Conservation (phyloP, 805 yeast species). For the Blastobotrys robertii region DNA sequence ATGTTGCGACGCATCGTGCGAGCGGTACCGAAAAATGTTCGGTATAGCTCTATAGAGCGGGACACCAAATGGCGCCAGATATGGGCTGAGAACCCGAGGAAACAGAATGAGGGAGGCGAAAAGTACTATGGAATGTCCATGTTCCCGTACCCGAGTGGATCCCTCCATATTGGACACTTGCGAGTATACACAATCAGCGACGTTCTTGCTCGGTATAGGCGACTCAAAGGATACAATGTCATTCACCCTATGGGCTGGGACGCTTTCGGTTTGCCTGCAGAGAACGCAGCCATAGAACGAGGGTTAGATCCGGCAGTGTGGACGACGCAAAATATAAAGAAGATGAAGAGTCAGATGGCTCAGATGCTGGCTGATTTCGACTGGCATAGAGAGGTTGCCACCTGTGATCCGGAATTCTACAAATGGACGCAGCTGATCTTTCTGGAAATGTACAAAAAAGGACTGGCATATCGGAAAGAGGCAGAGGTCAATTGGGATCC, state of each 20-base stretch:
- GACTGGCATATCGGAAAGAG: conserved; percentile 73
- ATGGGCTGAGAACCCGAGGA: conserved; percentile 19
- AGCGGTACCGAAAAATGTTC: neutral
- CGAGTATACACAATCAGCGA: conserved; percentile 90
- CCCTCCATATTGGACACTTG: conserved; percentile 86
- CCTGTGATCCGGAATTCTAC: conserved; percentile 82
- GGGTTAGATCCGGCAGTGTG: conserved; percentile 69
- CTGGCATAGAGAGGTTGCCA: conserved; percentile 85
- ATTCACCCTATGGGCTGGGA: conserved; percentile 99
- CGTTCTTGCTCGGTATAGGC: conserved; percentile 64
- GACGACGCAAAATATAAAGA: conserved; percentile 72
- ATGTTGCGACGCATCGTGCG: neutral
- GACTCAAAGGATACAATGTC: conserved; percentile 67
- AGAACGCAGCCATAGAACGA: conserved; percentile 91
- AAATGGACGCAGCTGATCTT: conserved; percentile 89
- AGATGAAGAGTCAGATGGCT: conserved; percentile 78
- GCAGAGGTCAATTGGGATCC: conserved; percentile 99
- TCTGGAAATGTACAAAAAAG: conserved; percentile 57
- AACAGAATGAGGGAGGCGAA: conserved; percentile 2
- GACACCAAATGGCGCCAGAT: conserved; percentile 25
- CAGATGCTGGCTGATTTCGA: conserved; percentile 79
- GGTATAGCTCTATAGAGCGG: conserved; percentile 7
- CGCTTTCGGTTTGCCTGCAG: conserved; percentile 97
- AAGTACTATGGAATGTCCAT: conserved; percentile 61
- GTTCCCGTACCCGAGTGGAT: conserved; percentile 97